Evolutionary conservation across 306 rosid species (phyloP).

Genomic region (Herpetospermum pedunculosum): DNA sequence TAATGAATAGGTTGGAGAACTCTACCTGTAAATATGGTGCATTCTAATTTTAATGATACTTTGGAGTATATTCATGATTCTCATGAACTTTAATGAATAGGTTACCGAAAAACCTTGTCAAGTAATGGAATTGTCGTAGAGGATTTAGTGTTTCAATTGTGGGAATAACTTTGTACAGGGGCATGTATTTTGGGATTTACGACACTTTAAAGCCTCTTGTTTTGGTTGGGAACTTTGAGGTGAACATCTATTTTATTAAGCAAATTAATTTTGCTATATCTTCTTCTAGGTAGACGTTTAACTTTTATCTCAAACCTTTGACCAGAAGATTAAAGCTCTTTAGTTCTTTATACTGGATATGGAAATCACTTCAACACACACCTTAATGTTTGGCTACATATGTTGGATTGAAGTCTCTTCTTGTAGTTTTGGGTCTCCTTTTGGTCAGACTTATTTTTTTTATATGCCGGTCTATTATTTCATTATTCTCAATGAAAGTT

Average conservation of each 20-base stretch:
- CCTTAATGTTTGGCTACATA: not conserved
- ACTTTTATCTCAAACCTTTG: not conserved
- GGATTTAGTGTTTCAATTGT: conserved; percentile 76
- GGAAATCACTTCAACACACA: not conserved
- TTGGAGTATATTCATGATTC: not conserved
- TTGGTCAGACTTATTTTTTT: too few relatives aligned
- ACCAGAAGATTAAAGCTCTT: not conserved
- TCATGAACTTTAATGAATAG: too few relatives aligned
- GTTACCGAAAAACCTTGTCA: conserved; percentile 61
- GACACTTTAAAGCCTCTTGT: conserved; percentile 84
- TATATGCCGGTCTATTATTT: too few relatives aligned
- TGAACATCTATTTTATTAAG: conserved; percentile 28
- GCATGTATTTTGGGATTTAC: conserved; percentile 92
- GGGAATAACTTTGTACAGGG: conserved; percentile 84
- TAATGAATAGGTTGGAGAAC: not conserved
- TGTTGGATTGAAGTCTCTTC: too few relatives aligned
- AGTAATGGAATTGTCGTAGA: conserved; percentile 70
- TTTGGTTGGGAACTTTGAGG: conserved; percentile 81
- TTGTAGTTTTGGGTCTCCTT: too few relatives aligned
- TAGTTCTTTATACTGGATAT: not conserved
- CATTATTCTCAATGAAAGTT: too few relatives aligned
- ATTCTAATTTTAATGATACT: not conserved
- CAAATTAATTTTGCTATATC: not conserved
- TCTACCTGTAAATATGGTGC: not conserved
- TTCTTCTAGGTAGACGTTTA: not conserved